These are phyloP conservation scores for Nicotiana tomentosiformis DNA, from an alignment of 257 asterid genomes.

Conservation along the genomic window DNA sequence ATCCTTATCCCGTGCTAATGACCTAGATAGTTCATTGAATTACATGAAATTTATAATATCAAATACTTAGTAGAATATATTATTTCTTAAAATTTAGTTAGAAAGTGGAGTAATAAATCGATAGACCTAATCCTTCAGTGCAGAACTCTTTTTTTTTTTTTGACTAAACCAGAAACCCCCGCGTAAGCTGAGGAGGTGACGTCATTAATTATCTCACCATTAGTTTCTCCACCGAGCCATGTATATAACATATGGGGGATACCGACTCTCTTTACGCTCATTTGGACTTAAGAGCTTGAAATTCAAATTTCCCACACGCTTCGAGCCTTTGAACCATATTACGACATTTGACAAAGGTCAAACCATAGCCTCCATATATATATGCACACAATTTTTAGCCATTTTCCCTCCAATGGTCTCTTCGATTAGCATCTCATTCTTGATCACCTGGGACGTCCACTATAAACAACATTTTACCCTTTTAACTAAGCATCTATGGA, in stretches of 20 bases:
- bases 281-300: not conserved
- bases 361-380: not conserved
- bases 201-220: not conserved
- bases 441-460: not conserved
- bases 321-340: not conserved
- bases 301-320: not conserved
- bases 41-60: not conserved
- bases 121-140: too few relatives aligned
- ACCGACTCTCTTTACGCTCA: constrained; percentile 8
- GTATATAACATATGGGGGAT: not conserved
- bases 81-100: not conserved
- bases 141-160: too few relatives aligned
- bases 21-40: not conserved
- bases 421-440: not conserved
- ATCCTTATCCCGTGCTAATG: not conserved
- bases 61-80: not conserved
- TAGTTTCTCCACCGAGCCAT: not conserved
- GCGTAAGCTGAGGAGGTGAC: not conserved
- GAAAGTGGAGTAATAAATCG: too few relatives aligned
- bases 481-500: not conserved
- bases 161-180: not conserved
- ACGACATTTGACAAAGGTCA: not conserved
- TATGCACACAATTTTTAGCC: not conserved
- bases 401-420: not conserved
- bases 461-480: not conserved